Conservation (phyloP, 495 filamentous ascomycete species). For the Annulohypoxylon nitens region DNA sequence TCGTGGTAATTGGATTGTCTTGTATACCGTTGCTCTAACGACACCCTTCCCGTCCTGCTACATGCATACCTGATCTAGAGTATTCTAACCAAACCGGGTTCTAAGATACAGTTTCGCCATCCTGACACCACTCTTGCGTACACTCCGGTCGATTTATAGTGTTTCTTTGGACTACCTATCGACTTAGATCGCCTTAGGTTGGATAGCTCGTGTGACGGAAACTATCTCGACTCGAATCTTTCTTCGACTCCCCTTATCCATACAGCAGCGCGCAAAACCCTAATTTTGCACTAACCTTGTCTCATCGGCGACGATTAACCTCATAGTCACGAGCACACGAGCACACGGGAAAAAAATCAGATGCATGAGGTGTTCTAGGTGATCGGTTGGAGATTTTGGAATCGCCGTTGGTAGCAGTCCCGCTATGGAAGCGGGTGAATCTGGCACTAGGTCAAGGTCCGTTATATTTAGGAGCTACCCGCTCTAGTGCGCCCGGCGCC, state of each 20-base stretch:
- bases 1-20: conserved; percentile 35
- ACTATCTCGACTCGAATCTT: conserved; percentile 28
- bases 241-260: conserved; percentile 9
- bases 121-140: conserved; percentile 44
- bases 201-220: conserved; percentile 32
- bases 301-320: conserved; percentile 30
- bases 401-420: conserved; percentile 52
- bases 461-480: conserved; percentile 49
- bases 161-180: conserved; percentile 9
- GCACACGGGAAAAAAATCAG: conserved; percentile 46
- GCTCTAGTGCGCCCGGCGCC: conserved; percentile 36
- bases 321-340: conserved; percentile 28
- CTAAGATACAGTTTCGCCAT: conserved; percentile 43
- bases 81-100: conserved; percentile 46
- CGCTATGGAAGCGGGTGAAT: conserved; percentile 68
- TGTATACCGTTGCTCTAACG: conserved; percentile 23
- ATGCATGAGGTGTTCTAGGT: conserved; percentile 50
- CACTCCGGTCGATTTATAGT: conserved; percentile 22
- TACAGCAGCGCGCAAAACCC: conserved; percentile 8
- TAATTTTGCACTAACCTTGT: conserved; percentile 6
- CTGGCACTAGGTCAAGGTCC: conserved; percentile 64
- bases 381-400: conserved; percentile 52
- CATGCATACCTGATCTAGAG: conserved; percentile 17
- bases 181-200: conserved; percentile 15
- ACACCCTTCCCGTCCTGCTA: conserved; percentile 23